A percentile compares a stretch with the other conserved stretches of the same genome.
Conservation (phyloP, 1,139 yeast species). For the Pichia sp. region DNA sequence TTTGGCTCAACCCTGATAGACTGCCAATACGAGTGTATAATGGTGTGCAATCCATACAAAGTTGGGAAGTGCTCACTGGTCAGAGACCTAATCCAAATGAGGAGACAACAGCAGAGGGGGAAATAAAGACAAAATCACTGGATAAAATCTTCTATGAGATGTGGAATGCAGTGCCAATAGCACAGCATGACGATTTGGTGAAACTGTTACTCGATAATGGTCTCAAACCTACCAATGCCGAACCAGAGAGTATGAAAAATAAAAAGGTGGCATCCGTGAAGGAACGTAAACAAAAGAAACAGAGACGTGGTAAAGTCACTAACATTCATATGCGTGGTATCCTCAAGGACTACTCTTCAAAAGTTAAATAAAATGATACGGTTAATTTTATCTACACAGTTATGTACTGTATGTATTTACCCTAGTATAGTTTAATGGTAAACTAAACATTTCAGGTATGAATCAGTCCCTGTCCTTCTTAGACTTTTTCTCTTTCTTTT, state of each 20-base stretch:
- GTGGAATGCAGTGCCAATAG: slow-evolving; percentile 78
- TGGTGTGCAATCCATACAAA: slow-evolving; percentile 30
- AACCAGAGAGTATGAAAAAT: slow-evolving; percentile 80
- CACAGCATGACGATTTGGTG: slow-evolving; percentile 75
- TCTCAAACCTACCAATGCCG: slow-evolving; percentile 92
- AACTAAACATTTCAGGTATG: too few species aligned
- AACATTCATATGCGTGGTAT: slow-evolving; percentile 96
- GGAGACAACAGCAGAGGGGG: slow-evolving; percentile 1
- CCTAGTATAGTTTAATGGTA: too few species aligned
- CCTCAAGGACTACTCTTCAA: slow-evolving; percentile 64
- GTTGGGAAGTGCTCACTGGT: slow-evolving; percentile 17
- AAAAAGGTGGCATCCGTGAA: slow-evolving; percentile 41
- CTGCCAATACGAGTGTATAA: slow-evolving; percentile 32
- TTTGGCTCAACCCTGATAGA: slow-evolving; percentile 86
- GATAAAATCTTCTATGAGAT: slow-evolving; percentile 46
- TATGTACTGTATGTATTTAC: too few species aligned
- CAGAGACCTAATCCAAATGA: slow-evolving; percentile 3
- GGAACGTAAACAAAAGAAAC: slow-evolving; percentile 80
- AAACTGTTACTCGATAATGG: slow-evolving; percentile 74
- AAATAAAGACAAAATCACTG: slow-evolving; percentile 9
- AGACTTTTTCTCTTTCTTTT: slow-evolving; percentile 6
- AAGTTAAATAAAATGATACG: slow-evolving; percentile 28
- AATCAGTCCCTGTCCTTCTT: background rate
- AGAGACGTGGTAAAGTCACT: slow-evolving; percentile 89
- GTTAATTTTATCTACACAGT: too few species aligned